Evolutionary conservation across 352 stramenopile genomes (phyloP).

Genomic region (Thalassiosira mediterranea): DNA sequence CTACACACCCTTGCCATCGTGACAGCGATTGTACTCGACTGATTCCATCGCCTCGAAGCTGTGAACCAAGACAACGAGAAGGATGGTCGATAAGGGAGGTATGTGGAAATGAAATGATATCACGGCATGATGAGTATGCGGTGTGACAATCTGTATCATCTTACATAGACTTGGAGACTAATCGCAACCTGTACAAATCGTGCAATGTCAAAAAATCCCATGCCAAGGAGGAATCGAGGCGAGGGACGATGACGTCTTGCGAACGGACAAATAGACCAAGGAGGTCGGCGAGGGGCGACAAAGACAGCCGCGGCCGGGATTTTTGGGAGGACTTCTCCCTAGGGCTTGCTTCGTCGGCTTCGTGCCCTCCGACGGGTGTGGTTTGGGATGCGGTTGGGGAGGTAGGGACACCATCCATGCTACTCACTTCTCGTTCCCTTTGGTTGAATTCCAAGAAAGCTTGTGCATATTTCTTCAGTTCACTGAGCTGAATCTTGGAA

Average conservation of each 20-base stretch:
- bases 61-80: too few species aligned
- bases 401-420: slow-evolving; percentile 24
- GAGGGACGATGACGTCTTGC: background rate
- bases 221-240: slow-evolving; percentile 24
- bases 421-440: slow-evolving; percentile 33
- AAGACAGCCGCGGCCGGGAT: too few species aligned
- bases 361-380: too few species aligned
- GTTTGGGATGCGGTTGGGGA: too few species aligned
- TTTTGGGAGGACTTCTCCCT: too few species aligned
- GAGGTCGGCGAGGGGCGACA: background rate
- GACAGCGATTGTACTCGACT: slow-evolving; percentile 60
- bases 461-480: slow-evolving; percentile 45
- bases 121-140: too few species aligned
- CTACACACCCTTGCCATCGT: slow-evolving; percentile 45
- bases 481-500: slow-evolving; percentile 22
- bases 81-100: too few species aligned
- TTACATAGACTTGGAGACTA: slow-evolving; percentile 47
- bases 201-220: slow-evolving; percentile 53
- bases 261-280: slow-evolving; percentile 12
- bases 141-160: too few species aligned
- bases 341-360: too few species aligned
- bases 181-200: slow-evolving; percentile 53
- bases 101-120: too few species aligned
- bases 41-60: slow-evolving; percentile 34
- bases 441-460: slow-evolving; percentile 43